Evolutionary conservation across 2,329 filamentous ascomycete species (phyloP), one percentile per base, ranked within the genome.

Genomic region (Fusarium bactridioides): DNA sequence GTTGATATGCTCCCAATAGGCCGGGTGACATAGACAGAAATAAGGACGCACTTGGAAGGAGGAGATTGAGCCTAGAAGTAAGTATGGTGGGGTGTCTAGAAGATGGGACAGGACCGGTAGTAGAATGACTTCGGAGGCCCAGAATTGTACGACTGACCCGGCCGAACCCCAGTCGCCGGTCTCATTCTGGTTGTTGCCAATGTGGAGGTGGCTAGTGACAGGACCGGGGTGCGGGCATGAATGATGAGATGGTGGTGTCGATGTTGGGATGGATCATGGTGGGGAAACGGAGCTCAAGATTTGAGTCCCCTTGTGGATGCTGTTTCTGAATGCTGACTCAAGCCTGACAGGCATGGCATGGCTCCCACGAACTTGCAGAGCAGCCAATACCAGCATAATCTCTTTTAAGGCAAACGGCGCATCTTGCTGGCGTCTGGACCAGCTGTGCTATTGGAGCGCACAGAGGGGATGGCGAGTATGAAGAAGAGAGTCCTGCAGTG

Each of bases 171-270:
- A 68, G 76, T 76, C 75, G 64, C 67, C 72, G 61, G 72, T 77
- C 74, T 77, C 76, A 70, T 74, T 77, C 72, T 74, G 69, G 74
- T 76, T 63, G 76, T 77, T 72, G 67, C 73, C 76, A 75, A 74
- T 78, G 76, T 78, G 76, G 76, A 78, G 76, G 76, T 78, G 76
- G 76, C 76, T 77, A 78, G 76, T 78, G 76, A 76, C 69, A 75
- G 73, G 74, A 75, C 76, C 64, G 64, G 76, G 76, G 76, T 73
- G 57, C 58, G 64, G 64, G 69, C 75, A 77, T 76, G 73, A 76
- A 74, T 72, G 75, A 76, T 75, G 74, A 69, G 66, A 75, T 74
- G 74, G 74, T 77, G 76, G 76, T 77, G 76, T 77, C 74, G 76
- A 77, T 76, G 73, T 72, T 75, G 70, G 63, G 71, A 73, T 72